Base-by-base conservation (phyloP, 768 basidiomycete genomes). In the Pisolithus sp. region DNA sequence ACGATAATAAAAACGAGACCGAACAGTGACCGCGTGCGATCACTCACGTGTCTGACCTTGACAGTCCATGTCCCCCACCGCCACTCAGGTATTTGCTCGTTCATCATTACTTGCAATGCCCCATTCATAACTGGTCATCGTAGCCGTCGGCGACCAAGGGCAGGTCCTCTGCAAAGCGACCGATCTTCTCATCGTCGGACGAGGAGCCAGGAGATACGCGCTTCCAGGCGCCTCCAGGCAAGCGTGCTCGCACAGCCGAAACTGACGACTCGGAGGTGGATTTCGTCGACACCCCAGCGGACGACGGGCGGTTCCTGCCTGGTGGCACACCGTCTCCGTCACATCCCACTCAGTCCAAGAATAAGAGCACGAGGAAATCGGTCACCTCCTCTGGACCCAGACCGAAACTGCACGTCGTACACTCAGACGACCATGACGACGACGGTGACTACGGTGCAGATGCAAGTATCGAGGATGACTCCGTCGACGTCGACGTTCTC, bases 151-250 rank as follows among this genome's bases (percentile, higher is more conserved):
- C 30, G 40, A 47, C 50, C 41, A 46, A 30, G 46, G 63, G 57
- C 48, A 67, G 55, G 48, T 37, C 53, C 7, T 23, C 21, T 21
- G 54, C 58, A 17, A 67, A 69, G 31, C 66, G 66, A 2, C 57
- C 53, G 24, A 51, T 68, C 12, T 42, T 67, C 39, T 73, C 49
- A 73, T 79, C 57, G 62, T 69, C 69, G 26, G 62, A 65, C 36
- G 70, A 71, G 10, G 64, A 57, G 26, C 63, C 13, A 24, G 70
- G 86, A 40, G 85, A 86, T 63, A 78, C 76, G n/a, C 79, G 76
- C 53, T 79, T 87, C 73, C 76, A 85, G 58, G 34, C 49, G 5
- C 62, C 46, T 52, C 53, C 49, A 57, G 53, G 50, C 50, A 68
- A 59, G 59, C 63, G 60, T 20, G 50, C 54, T 13, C 68, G 61